phyloP scores from a whole-genome alignment of 2,329 filamentous ascomycete genomes.

The Coleophoma eucalyptorum region DNA sequence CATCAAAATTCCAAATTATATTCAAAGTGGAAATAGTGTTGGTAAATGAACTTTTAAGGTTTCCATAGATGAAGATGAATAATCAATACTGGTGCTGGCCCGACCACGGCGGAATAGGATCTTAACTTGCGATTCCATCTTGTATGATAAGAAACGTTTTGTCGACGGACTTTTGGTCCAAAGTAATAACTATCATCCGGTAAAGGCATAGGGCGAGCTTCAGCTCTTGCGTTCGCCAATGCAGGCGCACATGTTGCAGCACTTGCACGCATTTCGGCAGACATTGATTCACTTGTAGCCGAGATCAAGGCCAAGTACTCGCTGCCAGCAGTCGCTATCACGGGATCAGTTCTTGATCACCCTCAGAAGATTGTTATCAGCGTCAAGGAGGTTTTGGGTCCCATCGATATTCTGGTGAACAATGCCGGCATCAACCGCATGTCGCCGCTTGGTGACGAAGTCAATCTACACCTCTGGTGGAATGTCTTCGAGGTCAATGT shows the following conservation, averaged over 20 bases:
- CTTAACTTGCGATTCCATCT: too few species aligned
- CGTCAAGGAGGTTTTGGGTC: not conserved
- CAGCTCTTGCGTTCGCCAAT: slow-evolving; percentile 30
- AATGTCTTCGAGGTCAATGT: not conserved
- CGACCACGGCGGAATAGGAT: too few species aligned
- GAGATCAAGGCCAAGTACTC: slow-evolving; percentile 15
- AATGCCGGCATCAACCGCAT: slow-evolving; percentile 7
- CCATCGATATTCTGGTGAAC: slow-evolving; percentile 16
- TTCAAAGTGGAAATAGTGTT: too few species aligned
- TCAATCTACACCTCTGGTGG: slow-evolving; percentile 8
- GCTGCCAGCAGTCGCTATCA: not conserved
- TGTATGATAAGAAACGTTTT: too few species aligned
- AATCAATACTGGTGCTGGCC: too few species aligned
- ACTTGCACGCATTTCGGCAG: slow-evolving; percentile 11
- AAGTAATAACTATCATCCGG: not conserved
- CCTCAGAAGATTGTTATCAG: not conserved
- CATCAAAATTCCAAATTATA: too few species aligned
- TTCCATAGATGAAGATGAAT: too few species aligned
- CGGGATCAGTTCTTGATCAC: slow-evolving; percentile 1
- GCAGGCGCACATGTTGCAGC: slow-evolving; percentile 25
- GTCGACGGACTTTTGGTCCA: too few species aligned
- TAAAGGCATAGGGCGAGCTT: slow-evolving; percentile 30
- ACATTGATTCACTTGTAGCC: slow-evolving; percentile 10
- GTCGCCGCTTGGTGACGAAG: slow-evolving; percentile 5
- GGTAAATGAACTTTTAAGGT: too few species aligned